Evolutionary conservation across 805 yeast species (phyloP).

Genomic region (Candida michaelii): DNA sequence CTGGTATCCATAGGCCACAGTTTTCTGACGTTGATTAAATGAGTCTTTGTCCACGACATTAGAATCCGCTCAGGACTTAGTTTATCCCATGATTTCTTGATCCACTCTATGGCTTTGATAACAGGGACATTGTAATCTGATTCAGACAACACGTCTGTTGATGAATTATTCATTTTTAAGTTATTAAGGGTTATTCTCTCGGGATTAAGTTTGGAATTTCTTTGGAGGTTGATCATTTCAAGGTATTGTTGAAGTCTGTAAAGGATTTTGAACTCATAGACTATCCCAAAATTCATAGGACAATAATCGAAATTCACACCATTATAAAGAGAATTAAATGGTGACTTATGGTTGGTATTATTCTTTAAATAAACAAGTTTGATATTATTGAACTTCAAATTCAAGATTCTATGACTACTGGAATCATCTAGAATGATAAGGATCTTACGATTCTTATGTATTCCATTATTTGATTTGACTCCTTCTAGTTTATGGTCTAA

Average conservation of each 20-base stretch:
- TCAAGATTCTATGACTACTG: conserved; percentile 56
- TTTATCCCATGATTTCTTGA: conserved; percentile 56
- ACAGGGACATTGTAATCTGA: conserved; percentile 48
- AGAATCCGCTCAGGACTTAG: conserved; percentile 32
- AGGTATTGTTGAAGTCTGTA: conserved; percentile 59
- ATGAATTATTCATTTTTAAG: conserved; percentile 9
- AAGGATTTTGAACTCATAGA: conserved; percentile 58
- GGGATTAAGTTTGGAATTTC: conserved; percentile 10
- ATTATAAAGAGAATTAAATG: conserved; percentile 31
- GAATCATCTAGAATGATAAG: conserved; percentile 60
- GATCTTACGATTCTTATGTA: conserved; percentile 47
- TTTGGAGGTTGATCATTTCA: conserved; percentile 40
- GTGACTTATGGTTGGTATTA: conserved; percentile 37
- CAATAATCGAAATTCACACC: conserved; percentile 54
- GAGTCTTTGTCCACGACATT: conserved; percentile 35
- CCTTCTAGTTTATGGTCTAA: conserved; percentile 57
- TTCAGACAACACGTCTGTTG: conserved; percentile 35
- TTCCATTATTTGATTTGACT: not conserved
- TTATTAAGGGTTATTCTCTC: conserved; percentile 1
- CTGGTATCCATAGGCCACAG: conserved; percentile 27
- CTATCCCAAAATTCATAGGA: conserved; percentile 65
- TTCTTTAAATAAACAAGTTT: conserved; percentile 38
- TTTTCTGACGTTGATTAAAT: conserved; percentile 26
- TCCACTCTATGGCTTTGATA: conserved; percentile 57
- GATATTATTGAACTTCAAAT: conserved; percentile 37